These are phyloP conservation scores for Cruciata laevipes DNA, from an alignment of 257 asterid genomes.

Conservation along the genomic window DNA sequence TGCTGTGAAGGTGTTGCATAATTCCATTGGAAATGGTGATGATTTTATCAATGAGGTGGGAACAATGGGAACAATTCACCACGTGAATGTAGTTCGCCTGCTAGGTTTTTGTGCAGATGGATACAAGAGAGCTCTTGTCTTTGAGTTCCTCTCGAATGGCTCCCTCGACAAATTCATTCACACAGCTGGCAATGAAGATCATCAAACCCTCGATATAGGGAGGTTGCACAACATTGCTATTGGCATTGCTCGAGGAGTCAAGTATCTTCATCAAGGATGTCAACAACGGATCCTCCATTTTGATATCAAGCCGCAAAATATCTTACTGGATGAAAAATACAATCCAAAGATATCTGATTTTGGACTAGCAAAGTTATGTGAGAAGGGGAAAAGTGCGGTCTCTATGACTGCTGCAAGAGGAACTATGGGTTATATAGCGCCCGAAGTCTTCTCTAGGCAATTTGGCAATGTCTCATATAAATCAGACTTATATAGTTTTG, in stretches of 20 bases:
- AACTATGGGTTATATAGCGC: not conserved
- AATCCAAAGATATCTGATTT: not conserved
- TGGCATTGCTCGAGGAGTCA: conserved; percentile 32
- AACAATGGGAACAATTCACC: too few species aligned
- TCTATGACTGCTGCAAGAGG: not conserved
- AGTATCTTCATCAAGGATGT: conserved; percentile 19
- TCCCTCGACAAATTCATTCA: conserved; percentile 32
- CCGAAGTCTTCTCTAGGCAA: not conserved
- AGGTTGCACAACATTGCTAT: conserved; percentile 22
- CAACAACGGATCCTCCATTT: conserved; percentile 15
- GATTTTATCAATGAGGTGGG: too few species aligned
- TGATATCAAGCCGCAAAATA: conserved; percentile 23
- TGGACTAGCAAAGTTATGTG: not conserved
- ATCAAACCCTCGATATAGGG: conserved; percentile 12
- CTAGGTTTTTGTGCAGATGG: too few species aligned
- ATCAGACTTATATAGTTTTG: not conserved
- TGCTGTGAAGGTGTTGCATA: not conserved
- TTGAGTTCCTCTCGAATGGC: not conserved
- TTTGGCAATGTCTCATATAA: not conserved
- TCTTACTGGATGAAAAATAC: conserved; percentile 9
- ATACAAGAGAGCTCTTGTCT: not conserved
- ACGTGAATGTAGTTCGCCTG: too few species aligned
- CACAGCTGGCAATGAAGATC: not conserved
- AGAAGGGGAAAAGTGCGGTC: not conserved
- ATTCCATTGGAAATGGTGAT: too few species aligned